phyloP scores from a whole-genome alignment of 2,329 filamentous ascomycete species.

The Epichloe aotearoae region DNA sequence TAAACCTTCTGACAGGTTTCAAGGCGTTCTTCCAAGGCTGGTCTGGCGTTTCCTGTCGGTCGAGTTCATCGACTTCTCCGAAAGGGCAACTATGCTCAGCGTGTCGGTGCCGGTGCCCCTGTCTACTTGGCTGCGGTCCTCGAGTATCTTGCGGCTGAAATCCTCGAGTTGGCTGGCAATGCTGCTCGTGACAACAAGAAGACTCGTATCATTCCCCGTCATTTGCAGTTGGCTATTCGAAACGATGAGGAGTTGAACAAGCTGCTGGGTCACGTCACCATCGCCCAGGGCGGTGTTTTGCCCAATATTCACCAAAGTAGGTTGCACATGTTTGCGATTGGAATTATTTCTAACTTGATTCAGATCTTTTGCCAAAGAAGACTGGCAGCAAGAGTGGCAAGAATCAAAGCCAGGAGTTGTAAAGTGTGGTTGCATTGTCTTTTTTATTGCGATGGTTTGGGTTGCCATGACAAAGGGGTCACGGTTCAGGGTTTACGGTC shows the following conservation, averaged over 20 bases:
- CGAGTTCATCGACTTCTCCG: slow-evolving; percentile 98
- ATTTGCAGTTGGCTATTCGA: slow-evolving; percentile 97
- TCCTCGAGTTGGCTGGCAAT: slow-evolving; percentile 96
- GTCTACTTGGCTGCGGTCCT: slow-evolving; percentile 96
- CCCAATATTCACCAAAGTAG: slow-evolving; percentile 96
- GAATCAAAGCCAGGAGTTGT: slow-evolving; percentile 89
- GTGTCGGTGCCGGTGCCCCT: slow-evolving; percentile 94
- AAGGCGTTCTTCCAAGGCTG: slow-evolving; percentile 97
- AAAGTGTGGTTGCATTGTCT: slow-evolving; percentile 38
- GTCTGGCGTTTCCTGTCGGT: slow-evolving; percentile 96
- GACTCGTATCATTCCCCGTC: slow-evolving; percentile 98
- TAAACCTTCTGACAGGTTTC: neutral
- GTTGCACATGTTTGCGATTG: slow-evolving; percentile 21
- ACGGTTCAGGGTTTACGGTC: slow-evolving; percentile 62
- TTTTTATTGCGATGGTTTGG: slow-evolving; percentile 46
- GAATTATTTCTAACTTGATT: slow-evolving; percentile 23
- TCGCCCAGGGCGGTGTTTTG: slow-evolving; percentile 91
- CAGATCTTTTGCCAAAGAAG: slow-evolving; percentile 99
- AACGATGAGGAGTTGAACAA: slow-evolving; percentile 99
- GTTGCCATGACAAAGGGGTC: slow-evolving; percentile 71
- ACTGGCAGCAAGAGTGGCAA: slow-evolving; percentile 79
- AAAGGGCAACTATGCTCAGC: slow-evolving; percentile 99
- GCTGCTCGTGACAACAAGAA: slow-evolving; percentile 99
- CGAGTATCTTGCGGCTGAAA: slow-evolving; percentile 96
- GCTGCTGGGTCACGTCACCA: slow-evolving; percentile 89